Percentiles rank a stretch among this genome's conserved stretches.
These are phyloP conservation scores for Penicillium riverlandense DNA, from an alignment of 495 filamentous ascomycete genomes.

Conservation along the genomic window DNA sequence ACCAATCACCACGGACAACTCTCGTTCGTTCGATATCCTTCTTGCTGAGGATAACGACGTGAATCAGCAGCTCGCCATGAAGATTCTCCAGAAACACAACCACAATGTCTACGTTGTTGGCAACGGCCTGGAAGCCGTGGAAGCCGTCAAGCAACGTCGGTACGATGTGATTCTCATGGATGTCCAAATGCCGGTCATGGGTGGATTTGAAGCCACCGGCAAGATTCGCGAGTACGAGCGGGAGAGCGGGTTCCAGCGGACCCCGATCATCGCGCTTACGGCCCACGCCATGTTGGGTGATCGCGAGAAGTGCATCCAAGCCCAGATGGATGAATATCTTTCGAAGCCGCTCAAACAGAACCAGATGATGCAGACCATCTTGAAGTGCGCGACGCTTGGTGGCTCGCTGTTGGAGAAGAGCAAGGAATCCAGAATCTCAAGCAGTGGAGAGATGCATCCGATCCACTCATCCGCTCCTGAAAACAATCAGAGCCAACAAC, in stretches of 20 bases:
- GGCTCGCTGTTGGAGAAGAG: slow-evolving; percentile 75
- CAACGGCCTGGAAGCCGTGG: slow-evolving; percentile 88
- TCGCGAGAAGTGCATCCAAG: slow-evolving; percentile 94
- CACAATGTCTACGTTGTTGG: slow-evolving; percentile 94
- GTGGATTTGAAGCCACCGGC: slow-evolving; percentile 94
- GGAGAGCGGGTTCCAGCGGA: slow-evolving; percentile 64
- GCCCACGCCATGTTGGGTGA: slow-evolving; percentile 99
- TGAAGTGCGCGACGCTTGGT: slow-evolving; percentile 90
- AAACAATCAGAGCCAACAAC: slow-evolving; percentile 20
- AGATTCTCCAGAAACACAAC: slow-evolving; percentile 97
- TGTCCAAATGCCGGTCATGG: slow-evolving; percentile 99
- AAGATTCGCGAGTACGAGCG: slow-evolving; percentile 95
- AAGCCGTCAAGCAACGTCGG: slow-evolving; percentile 78
- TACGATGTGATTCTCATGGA: slow-evolving; percentile 99
- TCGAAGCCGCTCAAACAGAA: slow-evolving; percentile 98
- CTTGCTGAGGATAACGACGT: slow-evolving; percentile 97
- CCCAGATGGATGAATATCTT: slow-evolving; percentile 98
- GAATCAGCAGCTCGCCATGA: slow-evolving; percentile 92
- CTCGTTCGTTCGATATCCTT: slow-evolving; percentile 91
- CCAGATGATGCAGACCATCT: slow-evolving; percentile 95
- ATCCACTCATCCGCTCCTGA: slow-evolving; percentile 24
- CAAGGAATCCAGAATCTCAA: slow-evolving; percentile 50
- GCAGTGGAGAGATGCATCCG: slow-evolving; percentile 45
- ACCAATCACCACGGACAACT: slow-evolving; percentile 86
- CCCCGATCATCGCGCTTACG: slow-evolving; percentile 94